A percentile compares a stretch with the other conserved stretches of the same genome.
Conservation (phyloP, 2,329 filamentous ascomycete species). For the Hypoxylon sp. region DNA sequence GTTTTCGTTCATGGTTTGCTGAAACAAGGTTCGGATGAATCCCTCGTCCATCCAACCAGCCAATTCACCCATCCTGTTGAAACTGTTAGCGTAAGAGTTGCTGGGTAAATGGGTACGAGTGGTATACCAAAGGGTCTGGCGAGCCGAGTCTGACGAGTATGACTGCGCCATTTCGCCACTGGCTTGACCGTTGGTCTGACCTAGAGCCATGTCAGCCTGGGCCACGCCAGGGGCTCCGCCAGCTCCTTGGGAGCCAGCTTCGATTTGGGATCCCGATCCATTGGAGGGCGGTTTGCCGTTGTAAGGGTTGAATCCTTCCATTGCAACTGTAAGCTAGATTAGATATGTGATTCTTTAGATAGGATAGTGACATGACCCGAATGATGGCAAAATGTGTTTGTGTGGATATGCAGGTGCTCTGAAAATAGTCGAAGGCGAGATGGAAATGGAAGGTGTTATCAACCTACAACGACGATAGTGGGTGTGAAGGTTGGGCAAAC, state of each 20-base stretch:
- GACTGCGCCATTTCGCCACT: slow-evolving; percentile 49
- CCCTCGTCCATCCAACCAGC: slow-evolving; percentile 99
- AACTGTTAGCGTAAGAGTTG: slow-evolving; percentile 20
- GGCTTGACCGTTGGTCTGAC: slow-evolving; percentile 52
- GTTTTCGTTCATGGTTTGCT: slow-evolving; percentile 87
- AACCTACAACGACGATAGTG: not conserved
- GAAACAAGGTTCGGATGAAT: slow-evolving; percentile 94
- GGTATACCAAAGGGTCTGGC: slow-evolving; percentile 68
- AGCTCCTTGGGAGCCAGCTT: slow-evolving; percentile 51
- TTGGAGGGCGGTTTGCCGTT: slow-evolving; percentile 54
- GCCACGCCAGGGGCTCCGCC: slow-evolving; percentile 48
- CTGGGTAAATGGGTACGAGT: not conserved
- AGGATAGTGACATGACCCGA: not conserved
- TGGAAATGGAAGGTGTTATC: not conserved
- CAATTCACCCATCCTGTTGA: slow-evolving; percentile 93
- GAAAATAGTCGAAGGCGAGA: not conserved
- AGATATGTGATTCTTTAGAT: not conserved
- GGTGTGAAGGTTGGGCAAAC: too few relatives aligned
- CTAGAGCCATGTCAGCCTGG: slow-evolving; percentile 46
- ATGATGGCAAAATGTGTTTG: not conserved
- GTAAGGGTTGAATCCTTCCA: slow-evolving; percentile 53
- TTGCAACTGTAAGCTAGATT: slow-evolving; percentile 37
- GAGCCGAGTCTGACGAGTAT: slow-evolving; percentile 58
- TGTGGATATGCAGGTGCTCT: not conserved
- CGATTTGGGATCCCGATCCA: slow-evolving; percentile 54